Evolutionary conservation across 2,329 filamentous ascomycete genomes (phyloP), one percentile per base, ranked within the genome.

Genomic region (Aspergillus piperis): DNA sequence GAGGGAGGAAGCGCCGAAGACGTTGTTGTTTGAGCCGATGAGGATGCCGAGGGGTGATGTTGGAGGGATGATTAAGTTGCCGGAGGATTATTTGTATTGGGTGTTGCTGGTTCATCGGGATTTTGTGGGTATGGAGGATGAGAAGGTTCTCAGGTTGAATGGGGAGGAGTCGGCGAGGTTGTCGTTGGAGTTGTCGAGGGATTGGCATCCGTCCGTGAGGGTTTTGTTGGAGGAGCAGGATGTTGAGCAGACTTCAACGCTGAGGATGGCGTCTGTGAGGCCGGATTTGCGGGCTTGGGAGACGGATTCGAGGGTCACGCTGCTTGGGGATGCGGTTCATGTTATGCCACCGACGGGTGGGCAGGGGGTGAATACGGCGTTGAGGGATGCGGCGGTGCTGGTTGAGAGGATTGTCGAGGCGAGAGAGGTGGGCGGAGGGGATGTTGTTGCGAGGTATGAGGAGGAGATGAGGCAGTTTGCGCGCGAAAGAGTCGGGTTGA

Each of bases 261-360:
- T 55, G 38, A 17, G 53, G 23, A 47, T 55, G 15, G 30, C 23
- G 17, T 55, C 53, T 10, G 53, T 55, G 13, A 30, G 41, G 27
- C 53, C 53, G 53, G 53, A 55, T 55, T 6, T 55, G 17, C 53
- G 41, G 8, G 39, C 38, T 6, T 55, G 53, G 53, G 41, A 55
- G 8, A n/a, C 25, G 3, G 32, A 55, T 55, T n/a, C 63, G 7
- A 64, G 65, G 13, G 75, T 81, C 1, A 80, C 79, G 0, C 60
- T 81, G 2, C 71, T 81, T 21, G 80, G 80, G 8, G 80, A 81
- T 58, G 77, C 80, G 1, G 75, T 77, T 3, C 80, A 81, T 66
- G 71, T 75, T 1, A 81, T 81, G 78, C 78, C 78, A 1, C 80
- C 80, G 1, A 78, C 77, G 3, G 79, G 79, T 17, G 80, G 77